Base-by-base conservation (phyloP, 2,329 filamentous ascomycete species). In the Fusarium sp. region DNA sequence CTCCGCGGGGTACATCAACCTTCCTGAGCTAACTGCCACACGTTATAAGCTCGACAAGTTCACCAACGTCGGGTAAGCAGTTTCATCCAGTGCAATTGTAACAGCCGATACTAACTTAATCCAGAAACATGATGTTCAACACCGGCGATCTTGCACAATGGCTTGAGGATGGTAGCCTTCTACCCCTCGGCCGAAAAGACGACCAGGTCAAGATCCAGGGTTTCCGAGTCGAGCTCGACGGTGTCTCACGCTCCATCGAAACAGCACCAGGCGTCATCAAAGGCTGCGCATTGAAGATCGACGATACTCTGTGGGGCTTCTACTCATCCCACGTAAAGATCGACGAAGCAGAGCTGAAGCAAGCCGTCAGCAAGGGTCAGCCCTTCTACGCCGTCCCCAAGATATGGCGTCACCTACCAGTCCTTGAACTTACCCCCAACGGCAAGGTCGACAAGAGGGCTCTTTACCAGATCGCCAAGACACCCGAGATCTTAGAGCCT, bases 41-140 rank as follows among this genome's bases (percentile, higher is more conserved):
- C 50, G 65, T 1, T 68, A 68, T 4, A 68, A 68, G 20, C 17
- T 33, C 2, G 65, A 68, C 17, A 68, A 68, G 84, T 68, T 68
- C 17, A 41, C 60, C 5, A 52, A 62, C 0, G 60, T 68, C 1
- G 60, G 65, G 65, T 66, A 43, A 52, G 49, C 0, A n/a, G 5
- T 37, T 17, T 4, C 17, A 17, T 5, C 2, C 8, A 19, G n/a
- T 37, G 5, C 17, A 1, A 7, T 2, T 9, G 17, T 19, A 2
- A 10, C 11, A 14, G 14, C 1, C 1, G 3, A 5, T 10, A 13
- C 46, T 60, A 13, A 62, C 22, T 3, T 3, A 6, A 7, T 7
- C 7, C 4, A 83, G 81, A 5, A 78, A 77, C 4, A 78, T 78
- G 67, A 68, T 68, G 61, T 68, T 69, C 48, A 69, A 68, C 40